Conservation (phyloP, 1,284 basidiomycete genomes). For the Moesziomyces sp. region DNA sequence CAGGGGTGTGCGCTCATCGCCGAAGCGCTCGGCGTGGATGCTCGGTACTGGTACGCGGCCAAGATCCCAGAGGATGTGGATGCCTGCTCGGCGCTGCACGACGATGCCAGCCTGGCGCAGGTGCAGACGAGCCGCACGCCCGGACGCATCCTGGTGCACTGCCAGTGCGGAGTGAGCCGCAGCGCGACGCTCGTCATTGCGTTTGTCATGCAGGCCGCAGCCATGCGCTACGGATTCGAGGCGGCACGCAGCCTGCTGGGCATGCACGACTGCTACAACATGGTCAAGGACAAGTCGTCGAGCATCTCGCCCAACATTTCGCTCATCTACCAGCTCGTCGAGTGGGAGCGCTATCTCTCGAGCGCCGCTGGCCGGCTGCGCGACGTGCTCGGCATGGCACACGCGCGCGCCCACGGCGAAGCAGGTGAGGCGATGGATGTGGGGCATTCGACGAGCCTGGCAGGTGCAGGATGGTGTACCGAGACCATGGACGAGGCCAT, state of each 20-base stretch:
- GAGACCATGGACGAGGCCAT: constrained; percentile 62
- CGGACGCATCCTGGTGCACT: constrained; percentile 60
- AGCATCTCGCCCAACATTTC: constrained; percentile 80
- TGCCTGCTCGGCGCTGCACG: constrained; percentile 70
- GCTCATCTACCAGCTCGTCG: constrained; percentile 93
- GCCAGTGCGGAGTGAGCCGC: constrained; percentile 92
- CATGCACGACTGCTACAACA: constrained; percentile 93
- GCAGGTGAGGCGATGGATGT: neutral
- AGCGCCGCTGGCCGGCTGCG: constrained; percentile 43
- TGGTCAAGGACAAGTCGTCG: constrained; percentile 71
- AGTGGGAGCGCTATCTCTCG: constrained; percentile 83
- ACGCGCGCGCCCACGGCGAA: neutral
- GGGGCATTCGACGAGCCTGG: constrained; percentile 3
- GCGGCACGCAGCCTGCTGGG: constrained; percentile 67
- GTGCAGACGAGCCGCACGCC: constrained; percentile 21
- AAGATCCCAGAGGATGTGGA: constrained; percentile 70
- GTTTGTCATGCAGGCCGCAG: constrained; percentile 92
- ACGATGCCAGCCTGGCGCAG: constrained; percentile 25
- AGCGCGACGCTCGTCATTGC: constrained; percentile 93
- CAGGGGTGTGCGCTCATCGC: constrained; percentile 60
- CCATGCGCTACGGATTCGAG: constrained; percentile 72
- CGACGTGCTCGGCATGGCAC: constrained; percentile 28
- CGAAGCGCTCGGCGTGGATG: constrained; percentile 75
- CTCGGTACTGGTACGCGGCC: constrained; percentile 36
- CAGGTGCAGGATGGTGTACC: constrained; percentile 48